Evolutionary conservation across 2,329 filamentous ascomycete genomes (phyloP).

Genomic region (Xylariaceae sp.): DNA sequence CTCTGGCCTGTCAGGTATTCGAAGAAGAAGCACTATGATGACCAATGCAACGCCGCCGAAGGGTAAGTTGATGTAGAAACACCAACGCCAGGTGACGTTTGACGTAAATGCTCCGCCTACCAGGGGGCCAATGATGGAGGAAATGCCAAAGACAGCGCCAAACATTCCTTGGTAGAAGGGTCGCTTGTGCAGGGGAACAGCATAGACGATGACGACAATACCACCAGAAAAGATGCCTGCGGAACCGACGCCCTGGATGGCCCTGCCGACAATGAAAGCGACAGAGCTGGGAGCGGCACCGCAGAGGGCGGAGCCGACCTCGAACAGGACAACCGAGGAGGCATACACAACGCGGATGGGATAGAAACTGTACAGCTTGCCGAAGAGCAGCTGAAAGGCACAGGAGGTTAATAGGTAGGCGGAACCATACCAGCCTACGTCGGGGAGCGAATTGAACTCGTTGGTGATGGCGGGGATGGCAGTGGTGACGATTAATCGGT

Average conservation of each 20-base stretch:
- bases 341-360: conserved; percentile 44
- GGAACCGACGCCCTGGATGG: conserved; percentile 47
- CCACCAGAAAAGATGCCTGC: conserved; percentile 48
- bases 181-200: conserved; percentile 43
- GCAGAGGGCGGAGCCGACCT: conserved; percentile 48
- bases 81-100: conserved; percentile 47
- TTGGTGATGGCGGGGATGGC: conserved; percentile 49
- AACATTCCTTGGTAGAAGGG: conserved; percentile 45
- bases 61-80: conserved; percentile 49
- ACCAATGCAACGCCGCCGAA: conserved; percentile 42
- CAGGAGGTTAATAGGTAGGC: conserved; percentile 46
- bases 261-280: conserved; percentile 50
- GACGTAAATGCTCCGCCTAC: conserved; percentile 48
- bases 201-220: conserved; percentile 43
- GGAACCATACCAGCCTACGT: conserved; percentile 50
- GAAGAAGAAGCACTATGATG: conserved; percentile 39
- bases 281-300: conserved; percentile 47
- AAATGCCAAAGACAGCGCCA: conserved; percentile 45
- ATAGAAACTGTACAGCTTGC: conserved; percentile 49
- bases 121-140: conserved; percentile 45
- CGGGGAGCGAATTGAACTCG: conserved; percentile 45
- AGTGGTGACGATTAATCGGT: conserved; percentile 46
- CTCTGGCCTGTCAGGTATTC: conserved; percentile 32
- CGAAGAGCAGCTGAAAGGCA: conserved; percentile 48
- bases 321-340: conserved; percentile 43